Conservation (phyloP, 306 rosid species). For the Sicyos baderoa region DNA sequence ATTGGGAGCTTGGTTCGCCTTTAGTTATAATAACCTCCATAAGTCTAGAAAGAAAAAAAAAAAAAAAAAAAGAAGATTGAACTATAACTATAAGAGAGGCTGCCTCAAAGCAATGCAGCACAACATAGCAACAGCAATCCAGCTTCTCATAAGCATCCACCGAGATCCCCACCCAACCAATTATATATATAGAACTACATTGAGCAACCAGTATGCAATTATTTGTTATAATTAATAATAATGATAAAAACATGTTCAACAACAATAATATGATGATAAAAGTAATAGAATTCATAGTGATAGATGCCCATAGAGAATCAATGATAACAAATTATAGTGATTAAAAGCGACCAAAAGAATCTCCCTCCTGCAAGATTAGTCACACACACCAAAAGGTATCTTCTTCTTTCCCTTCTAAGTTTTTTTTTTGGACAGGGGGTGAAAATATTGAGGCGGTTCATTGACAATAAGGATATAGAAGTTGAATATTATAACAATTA, state of each 20-base stretch:
- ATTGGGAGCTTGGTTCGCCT: neutral
- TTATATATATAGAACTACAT: neutral
- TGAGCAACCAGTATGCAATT: neutral
- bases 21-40: neutral
- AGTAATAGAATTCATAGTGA: neutral
- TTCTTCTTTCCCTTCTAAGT: neutral
- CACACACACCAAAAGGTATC: neutral
- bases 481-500: neutral
- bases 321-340: neutral
- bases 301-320: neutral
- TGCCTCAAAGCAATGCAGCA: neutral
- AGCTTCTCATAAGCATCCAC: neutral
- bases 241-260: neutral
- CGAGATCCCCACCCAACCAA: constrained; percentile 9
- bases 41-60: neutral
- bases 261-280: neutral
- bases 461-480: neutral
- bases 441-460: neutral
- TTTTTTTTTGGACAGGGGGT: no score
- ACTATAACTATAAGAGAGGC: constrained; percentile 4
- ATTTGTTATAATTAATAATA: no score
- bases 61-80: neutral
- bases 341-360: neutral
- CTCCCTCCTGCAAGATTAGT: neutral
- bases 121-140: neutral